Evolutionary conservation across 352 stramenopile species (phyloP), one percentile per base, ranked within the genome.

Genomic region (Phytopythium aichiense): DNA sequence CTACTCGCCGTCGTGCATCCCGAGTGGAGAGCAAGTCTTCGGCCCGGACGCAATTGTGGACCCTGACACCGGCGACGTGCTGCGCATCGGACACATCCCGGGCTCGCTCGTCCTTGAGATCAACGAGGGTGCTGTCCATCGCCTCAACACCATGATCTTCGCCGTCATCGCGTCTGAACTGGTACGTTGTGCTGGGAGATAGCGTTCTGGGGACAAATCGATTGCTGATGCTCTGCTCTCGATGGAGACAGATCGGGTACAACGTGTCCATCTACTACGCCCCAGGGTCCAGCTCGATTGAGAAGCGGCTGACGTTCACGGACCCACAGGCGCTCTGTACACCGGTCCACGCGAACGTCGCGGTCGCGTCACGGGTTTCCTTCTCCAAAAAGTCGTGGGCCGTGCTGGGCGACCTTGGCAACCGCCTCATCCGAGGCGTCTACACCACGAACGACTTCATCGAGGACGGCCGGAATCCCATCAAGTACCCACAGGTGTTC

Each of bases 131-230:
- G 57, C 60, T 2, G 73, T 76, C 0, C 72, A 84, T 31, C 45
- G 33, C 11, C 62, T 89, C 11, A 73, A 72, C 12, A 69, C 77
- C 1, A 58, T 77, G 28, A 50, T 84, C 8, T 71, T 84, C 28
- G 60, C 77, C 2, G 85, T 89, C 52, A 52, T 89, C 16, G 70
- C 68, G 1, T 63, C 73, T n/a, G 77, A 86, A 65, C 35, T 84
- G 63, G 75, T 84, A 69, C 31, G 31, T 9, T 37, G 31, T 37
- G 31, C 31, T 37, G 31, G 31, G 31, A 37, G 31, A n/a, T n/a
- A n/a, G n/a, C n/a, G n/a, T n/a, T 9, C 31, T 4, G 31, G 31
- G 5, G 31, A 9, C 9, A 37, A 9, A 4, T 37, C 31, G 31
- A 37, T 37, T 37, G 31, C 31, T 37, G 31, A 37, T 9, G 31